Evolutionary conservation across 1,139 yeast genomes (phyloP), one percentile per base, ranked within the genome.

Genomic region (Taphrina pruni): DNA sequence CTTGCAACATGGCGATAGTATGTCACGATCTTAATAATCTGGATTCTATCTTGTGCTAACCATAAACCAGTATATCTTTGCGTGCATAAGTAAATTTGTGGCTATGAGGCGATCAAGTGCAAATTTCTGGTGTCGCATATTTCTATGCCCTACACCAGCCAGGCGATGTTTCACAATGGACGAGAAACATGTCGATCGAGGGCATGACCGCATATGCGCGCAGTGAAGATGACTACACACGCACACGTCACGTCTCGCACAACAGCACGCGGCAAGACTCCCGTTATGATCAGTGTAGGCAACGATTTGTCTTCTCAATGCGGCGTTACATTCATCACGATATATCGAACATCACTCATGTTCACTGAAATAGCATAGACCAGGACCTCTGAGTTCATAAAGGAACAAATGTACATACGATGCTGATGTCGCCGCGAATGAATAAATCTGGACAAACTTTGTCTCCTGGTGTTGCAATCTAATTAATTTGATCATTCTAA

Each of bases 1-100:
- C 77, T 86, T 94, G 79, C 94, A 93, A 79, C 98, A 94, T 81
- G 99, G 93, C 77, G 91, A 91, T 77, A 57, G 67, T 64, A 36
- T n/a, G 67, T 32, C 46, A 6, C 6, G 26, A 5, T 43, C 9
- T 9, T 20, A 8, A 12, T 17, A 26, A 26, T 26, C 32, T 26
- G 32, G 32, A 26, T 2, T 36, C 3, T 20, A 17, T 17, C 43
- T 14, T 32, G 43, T 17, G 6, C 39, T 36, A 32, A 26, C 11
- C 12, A 54, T 32, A 32, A 17, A 11, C 14, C 21, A 58, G 62
- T 58, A 21, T 58, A 58, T 45, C 52, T 58, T 6, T 58, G 62
- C 43, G 62, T 46, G 43, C 62, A 58, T 21, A 58, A 58, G 32
- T 58, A 56, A 17, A 35, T 1, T 17, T n/a, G 17, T 45, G 48